Conservation (phyloP, 2,329 filamentous ascomycete genomes). For the Catunica adiposa region DNA sequence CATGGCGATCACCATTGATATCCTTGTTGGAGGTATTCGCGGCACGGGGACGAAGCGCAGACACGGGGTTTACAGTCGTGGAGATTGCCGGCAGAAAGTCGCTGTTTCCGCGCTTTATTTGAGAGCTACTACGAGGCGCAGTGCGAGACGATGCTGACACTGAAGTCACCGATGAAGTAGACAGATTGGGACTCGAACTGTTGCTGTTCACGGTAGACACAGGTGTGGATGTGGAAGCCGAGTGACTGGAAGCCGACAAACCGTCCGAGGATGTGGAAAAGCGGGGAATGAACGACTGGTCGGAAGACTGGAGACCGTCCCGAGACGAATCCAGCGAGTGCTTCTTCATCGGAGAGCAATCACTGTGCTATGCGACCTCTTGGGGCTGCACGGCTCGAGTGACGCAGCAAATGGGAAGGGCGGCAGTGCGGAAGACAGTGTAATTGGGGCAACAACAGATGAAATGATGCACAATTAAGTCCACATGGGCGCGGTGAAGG, state of each 20-base stretch:
- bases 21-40: slow-evolving; percentile 2
- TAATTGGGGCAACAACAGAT: neutral
- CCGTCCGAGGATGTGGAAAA: neutral
- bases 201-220: neutral
- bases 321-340: slow-evolving; percentile 5
- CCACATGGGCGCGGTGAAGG: neutral
- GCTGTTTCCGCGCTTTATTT: neutral
- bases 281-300: neutral
- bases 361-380: neutral
- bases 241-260: neutral
- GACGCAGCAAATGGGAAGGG: neutral
- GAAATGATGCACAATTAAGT: neutral
- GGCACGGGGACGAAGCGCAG: slow-evolving; percentile 1
- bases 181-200: neutral
- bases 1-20: neutral
- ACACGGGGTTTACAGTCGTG: neutral
- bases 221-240: neutral
- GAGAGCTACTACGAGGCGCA: neutral
- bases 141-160: neutral
- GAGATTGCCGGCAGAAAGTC: slow-evolving; percentile 3
- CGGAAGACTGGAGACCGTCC: neutral
- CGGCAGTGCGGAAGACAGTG: neutral
- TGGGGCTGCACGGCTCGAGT: neutral
- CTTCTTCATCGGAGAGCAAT: slow-evolving; percentile 2
- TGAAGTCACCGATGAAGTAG: neutral